Percentiles rank a stretch among this genome's conserved stretches.
Evolutionary conservation across 345 rosid species (phyloP).

Genomic region (Jatropha curcas): DNA sequence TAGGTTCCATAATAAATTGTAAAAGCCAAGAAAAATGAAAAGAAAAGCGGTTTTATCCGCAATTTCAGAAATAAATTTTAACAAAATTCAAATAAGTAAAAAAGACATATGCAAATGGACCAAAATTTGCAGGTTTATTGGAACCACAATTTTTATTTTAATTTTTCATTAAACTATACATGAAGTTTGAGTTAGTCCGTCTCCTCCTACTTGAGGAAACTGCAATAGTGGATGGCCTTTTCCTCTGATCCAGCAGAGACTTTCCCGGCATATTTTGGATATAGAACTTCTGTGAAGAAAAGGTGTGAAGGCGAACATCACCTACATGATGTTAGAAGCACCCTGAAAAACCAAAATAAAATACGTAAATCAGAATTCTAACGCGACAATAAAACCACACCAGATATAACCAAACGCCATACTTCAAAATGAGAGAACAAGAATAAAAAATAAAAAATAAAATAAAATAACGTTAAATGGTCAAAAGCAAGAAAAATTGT

Average conservation of each 20-base stretch:
- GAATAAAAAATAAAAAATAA: no score
- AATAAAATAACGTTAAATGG: not conserved
- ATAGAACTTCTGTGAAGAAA: slow-evolving; percentile 92
- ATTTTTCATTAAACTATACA: not conserved
- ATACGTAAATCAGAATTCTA: no score
- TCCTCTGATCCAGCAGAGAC: slow-evolving; percentile 69
- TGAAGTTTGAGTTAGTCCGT: slow-evolving; percentile 45
- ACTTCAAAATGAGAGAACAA: no score
- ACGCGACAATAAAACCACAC: not conserved
- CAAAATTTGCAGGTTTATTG: not conserved
- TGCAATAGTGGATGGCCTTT: slow-evolving; percentile 86
- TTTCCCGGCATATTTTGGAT: slow-evolving; percentile 96
- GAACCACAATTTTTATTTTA: no score
- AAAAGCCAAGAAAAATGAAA: not conserved
- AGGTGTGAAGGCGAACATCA: slow-evolving; percentile 98
- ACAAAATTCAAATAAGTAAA: not conserved
- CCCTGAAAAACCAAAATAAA: slow-evolving; percentile 51
- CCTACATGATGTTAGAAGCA: slow-evolving; percentile 92
- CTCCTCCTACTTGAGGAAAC: slow-evolving; percentile 76
- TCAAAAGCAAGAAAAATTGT: not conserved
- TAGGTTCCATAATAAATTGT: no score
- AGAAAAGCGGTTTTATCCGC: not conserved
- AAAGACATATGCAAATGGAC: not conserved
- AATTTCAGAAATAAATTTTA: not conserved
- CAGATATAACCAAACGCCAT: slow-evolving; percentile 9